These are phyloP conservation scores for Plantago elongata DNA, from an alignment of 257 asterid genomes.

Conservation along the genomic window DNA sequence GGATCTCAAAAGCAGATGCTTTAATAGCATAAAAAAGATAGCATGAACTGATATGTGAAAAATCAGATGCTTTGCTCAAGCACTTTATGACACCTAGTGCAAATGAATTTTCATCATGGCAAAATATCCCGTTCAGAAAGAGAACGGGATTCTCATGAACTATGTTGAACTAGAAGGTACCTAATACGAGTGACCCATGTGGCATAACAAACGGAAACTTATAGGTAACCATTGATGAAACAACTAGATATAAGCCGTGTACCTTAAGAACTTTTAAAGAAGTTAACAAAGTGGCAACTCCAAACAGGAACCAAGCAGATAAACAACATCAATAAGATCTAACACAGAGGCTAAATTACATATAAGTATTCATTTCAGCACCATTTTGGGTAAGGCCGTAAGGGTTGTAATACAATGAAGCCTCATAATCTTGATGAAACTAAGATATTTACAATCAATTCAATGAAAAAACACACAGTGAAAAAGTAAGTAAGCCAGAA, in stretches of 20 bases:
- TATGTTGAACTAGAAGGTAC: neutral
- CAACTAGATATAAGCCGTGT: neutral
- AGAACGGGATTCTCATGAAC: neutral
- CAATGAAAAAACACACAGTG: neutral
- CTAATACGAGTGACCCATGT: neutral
- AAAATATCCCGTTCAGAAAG: neutral
- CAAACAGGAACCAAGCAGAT: too few relatives aligned
- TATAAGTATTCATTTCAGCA: too few relatives aligned
- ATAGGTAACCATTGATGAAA: too few relatives aligned
- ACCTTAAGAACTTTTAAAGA: too few relatives aligned
- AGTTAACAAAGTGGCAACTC: too few relatives aligned
- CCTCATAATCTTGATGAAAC: neutral
- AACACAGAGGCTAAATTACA: too few relatives aligned
- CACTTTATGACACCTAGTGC: neutral
- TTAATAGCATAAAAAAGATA: neutral
- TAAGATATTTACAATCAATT: constrained; percentile 14
- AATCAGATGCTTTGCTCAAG: neutral
- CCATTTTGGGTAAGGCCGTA: constrained; percentile 4
- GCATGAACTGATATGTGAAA: constrained; percentile 1
- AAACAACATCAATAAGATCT: too few relatives aligned
- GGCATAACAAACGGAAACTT: neutral
- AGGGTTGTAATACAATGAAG: constrained; percentile 6
- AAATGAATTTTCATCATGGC: constrained; percentile 4
- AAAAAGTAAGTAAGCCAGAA: constrained; percentile 6
- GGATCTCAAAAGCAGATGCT: neutral